Conservation (phyloP, 306 rosid species). For the Quercus bicolor region DNA sequence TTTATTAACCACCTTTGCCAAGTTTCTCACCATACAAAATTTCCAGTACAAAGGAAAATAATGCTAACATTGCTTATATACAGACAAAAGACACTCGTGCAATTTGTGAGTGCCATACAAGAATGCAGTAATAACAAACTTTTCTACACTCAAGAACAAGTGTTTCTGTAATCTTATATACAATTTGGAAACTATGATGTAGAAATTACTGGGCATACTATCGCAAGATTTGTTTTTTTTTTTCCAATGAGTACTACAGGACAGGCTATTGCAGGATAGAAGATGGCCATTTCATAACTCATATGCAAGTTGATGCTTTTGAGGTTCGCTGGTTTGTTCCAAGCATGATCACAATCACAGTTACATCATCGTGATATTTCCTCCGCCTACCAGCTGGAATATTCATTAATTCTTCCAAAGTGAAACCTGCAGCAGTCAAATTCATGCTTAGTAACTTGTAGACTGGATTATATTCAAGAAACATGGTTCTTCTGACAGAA, state of each 20-base stretch:
- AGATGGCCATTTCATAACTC: conserved; percentile 16
- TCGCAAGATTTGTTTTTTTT: neutral
- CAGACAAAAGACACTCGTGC: neutral
- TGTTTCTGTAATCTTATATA: conserved; percentile 18
- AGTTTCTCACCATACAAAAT: neutral
- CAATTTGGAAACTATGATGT: conserved; percentile 7
- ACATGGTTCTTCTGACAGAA: neutral
- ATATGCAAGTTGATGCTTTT: conserved; percentile 77
- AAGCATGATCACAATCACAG: conserved; percentile 79
- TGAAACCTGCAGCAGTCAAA: conserved; percentile 58
- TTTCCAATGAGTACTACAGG: neutral
- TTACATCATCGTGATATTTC: conserved; percentile 94
- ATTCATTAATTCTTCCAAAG: conserved; percentile 84
- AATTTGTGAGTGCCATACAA: conserved; percentile 1
- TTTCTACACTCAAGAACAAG: neutral
- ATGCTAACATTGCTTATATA: neutral
- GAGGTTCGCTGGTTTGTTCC: conserved; percentile 88
- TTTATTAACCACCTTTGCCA: neutral
- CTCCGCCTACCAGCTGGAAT: conserved; percentile 91
- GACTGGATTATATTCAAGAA: neutral
- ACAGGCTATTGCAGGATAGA: conserved; percentile 7
- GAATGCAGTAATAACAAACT: conserved; percentile 5
- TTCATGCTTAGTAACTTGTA: neutral
- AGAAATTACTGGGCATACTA: neutral
- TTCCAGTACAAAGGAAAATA: neutral